These are phyloP conservation scores for Exutisphaerella laricina DNA, from an alignment of 2,329 filamentous ascomycete species.

Conservation along the genomic window DNA sequence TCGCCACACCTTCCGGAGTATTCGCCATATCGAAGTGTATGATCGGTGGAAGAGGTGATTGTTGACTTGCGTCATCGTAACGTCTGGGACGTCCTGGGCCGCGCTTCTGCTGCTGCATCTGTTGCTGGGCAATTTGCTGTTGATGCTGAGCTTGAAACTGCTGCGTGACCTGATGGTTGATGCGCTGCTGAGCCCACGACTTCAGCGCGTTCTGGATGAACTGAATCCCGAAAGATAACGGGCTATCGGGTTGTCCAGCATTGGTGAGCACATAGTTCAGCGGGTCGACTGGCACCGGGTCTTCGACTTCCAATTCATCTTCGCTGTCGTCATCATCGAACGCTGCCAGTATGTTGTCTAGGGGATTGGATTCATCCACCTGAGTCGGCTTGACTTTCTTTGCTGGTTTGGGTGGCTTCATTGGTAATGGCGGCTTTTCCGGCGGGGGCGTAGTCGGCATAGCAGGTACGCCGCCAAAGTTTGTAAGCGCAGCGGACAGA, in stretches of 20 bases:
- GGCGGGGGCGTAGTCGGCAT: conserved; percentile 15
- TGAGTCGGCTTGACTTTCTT: conserved; percentile 10
- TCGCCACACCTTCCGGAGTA: conserved; percentile 29
- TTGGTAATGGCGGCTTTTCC: neutral
- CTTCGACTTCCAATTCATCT: conserved; percentile 14
- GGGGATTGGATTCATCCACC: neutral
- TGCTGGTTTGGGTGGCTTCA: conserved; percentile 6
- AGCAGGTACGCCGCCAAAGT: conserved; percentile 26
- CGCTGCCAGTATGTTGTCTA: conserved; percentile 24
- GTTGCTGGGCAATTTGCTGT: conserved; percentile 13
- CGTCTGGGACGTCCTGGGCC: conserved; percentile 26
- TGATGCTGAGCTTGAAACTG: conserved; percentile 18
- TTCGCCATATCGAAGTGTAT: conserved; percentile 23
- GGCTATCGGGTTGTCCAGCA: conserved; percentile 22
- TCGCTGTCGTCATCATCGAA: conserved; percentile 24
- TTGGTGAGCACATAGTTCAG: conserved; percentile 13
- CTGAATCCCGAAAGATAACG: conserved; percentile 29
- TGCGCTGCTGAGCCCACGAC: conserved; percentile 31
- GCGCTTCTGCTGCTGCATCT: conserved; percentile 11
- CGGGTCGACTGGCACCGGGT: conserved; percentile 13
- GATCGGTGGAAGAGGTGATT: conserved; percentile 14
- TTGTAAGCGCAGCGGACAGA: conserved; percentile 24
- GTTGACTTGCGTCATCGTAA: conserved; percentile 16
- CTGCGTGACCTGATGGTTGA: conserved; percentile 19
- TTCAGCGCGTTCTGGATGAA: conserved; percentile 33